phyloP scores from a whole-genome alignment of 495 filamentous ascomycete genomes.

The Echria macrotheca region DNA sequence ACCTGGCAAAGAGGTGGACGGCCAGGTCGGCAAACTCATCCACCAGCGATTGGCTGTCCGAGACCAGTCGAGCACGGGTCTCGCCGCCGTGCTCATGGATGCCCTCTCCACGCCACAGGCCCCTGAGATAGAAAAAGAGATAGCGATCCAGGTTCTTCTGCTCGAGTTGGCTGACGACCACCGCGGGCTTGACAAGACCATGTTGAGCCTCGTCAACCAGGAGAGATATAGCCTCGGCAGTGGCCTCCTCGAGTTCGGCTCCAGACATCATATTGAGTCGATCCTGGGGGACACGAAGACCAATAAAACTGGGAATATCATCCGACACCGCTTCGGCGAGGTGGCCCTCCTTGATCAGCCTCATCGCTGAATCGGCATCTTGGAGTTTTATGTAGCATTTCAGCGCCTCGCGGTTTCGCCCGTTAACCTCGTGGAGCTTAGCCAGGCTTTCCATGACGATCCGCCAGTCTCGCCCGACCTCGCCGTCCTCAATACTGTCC shows the following conservation, averaged over 20 bases:
- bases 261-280: conserved; percentile 60
- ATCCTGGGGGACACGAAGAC: conserved; percentile 73
- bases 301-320: conserved; percentile 82
- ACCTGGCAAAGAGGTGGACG: conserved; percentile 77
- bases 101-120: conserved; percentile 72
- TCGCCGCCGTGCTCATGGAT: conserved; percentile 38
- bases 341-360: conserved; percentile 74
- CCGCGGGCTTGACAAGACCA: conserved; percentile 72
- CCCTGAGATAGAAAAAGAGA: conserved; percentile 85
- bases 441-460: conserved; percentile 78
- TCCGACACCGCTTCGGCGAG: conserved; percentile 80
- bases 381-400: conserved; percentile 84
- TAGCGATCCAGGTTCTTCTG: conserved; percentile 56
- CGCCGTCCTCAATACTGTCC: conserved; percentile 61
- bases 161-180: conserved; percentile 71
- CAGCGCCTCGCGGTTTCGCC: conserved; percentile 75
- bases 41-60: conserved; percentile 69
- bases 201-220: conserved; percentile 88
- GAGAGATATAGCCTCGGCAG: conserved; percentile 73
- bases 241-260: conserved; percentile 67
- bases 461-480: conserved; percentile 70
- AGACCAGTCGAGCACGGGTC: conserved; percentile 39
- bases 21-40: conserved; percentile 81
- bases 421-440: conserved; percentile 72
- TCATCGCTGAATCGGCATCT: conserved; percentile 84